Evolutionary conservation across 2,329 filamentous ascomycete species (phyloP), one percentile per base, ranked within the genome.

Genomic region (Dryadomyces quercivorus): DNA sequence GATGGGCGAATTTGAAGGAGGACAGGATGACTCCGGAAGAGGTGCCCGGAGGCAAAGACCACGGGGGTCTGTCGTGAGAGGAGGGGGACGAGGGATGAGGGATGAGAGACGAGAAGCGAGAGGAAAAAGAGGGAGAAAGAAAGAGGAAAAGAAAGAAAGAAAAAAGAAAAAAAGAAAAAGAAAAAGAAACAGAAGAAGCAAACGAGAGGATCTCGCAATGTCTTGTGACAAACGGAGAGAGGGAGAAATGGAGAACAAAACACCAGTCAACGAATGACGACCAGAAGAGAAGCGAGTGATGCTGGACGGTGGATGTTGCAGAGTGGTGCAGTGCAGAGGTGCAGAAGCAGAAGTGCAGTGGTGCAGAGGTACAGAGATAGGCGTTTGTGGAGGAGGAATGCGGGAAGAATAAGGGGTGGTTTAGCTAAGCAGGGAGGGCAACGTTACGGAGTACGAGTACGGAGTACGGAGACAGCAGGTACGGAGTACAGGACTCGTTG

Each of bases 1-100:
- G 65, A 55, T 70, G 67, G 57, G 57, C 58, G 57, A 57, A 50
- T 6, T 42, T 31, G 26, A 31, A 31, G 26, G 26, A 31, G 26
- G 26, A 31, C 26, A 31, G 26, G 26, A 31, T 8, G 4, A 31
- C 26, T 31, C 26, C n/a, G 47, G n/a, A 31, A 10, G 36, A 16
- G 13, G 36, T 16, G 18, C n/a, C 43, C 10, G n/a, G 9, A 15
- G 9, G 43, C 8, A 20, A 34, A 15, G 50, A 45, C 42, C 42
- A 22, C 40, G 49, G 49, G 38, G 38, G 38, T 13, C 38, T 42
- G 38, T 42, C 38, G 38, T 42, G 12, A 7, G 38, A 42, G 38
- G 16, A 15, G 38, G 5, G 12, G 38, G 16, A 42, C 12, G 16
- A n/a, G 38, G 38, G 12, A 42, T 5, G 16, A 42, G 16, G 12